A percentile compares a stretch with the other conserved stretches of the same genome.
Conservation (phyloP, 73 alveolate species). For the Effrenium voratum region DNA sequence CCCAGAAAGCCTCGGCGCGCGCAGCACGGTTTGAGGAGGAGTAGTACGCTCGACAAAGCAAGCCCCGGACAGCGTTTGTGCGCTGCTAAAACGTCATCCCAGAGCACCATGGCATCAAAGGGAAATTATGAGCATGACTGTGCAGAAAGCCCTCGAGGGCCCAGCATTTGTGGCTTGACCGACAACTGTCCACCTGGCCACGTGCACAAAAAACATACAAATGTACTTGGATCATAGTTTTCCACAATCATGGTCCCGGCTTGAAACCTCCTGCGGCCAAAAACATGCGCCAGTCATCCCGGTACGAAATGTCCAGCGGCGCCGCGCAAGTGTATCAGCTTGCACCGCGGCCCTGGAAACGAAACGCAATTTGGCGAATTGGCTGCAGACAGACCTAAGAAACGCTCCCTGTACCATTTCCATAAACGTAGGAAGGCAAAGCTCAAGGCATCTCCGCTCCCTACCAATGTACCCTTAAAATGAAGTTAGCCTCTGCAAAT, state of each 20-base stretch:
- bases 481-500: too few species aligned
- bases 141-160: not conserved
- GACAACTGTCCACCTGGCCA: not conserved
- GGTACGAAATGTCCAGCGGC: not conserved
- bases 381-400: too few species aligned
- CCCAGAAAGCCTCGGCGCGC: not conserved
- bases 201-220: not conserved
- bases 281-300: conserved; percentile 14
- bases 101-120: conserved; percentile 10
- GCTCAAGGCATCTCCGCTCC: too few species aligned
- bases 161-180: not conserved
- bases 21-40: not conserved
- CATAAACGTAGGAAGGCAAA: too few species aligned
- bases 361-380: not conserved
- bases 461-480: too few species aligned
- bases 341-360: not conserved
- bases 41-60: not conserved
- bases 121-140: not conserved
- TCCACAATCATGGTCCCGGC: conserved; percentile 5
- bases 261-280: not conserved
- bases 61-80: not conserved
- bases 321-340: not conserved
- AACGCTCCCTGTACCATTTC: too few species aligned
- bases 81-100: not conserved
- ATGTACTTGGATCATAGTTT: not conserved